These are phyloP conservation scores for Asterophora lycoperdoides DNA, from an alignment of 768 basidiomycete species.

Conservation along the genomic window DNA sequence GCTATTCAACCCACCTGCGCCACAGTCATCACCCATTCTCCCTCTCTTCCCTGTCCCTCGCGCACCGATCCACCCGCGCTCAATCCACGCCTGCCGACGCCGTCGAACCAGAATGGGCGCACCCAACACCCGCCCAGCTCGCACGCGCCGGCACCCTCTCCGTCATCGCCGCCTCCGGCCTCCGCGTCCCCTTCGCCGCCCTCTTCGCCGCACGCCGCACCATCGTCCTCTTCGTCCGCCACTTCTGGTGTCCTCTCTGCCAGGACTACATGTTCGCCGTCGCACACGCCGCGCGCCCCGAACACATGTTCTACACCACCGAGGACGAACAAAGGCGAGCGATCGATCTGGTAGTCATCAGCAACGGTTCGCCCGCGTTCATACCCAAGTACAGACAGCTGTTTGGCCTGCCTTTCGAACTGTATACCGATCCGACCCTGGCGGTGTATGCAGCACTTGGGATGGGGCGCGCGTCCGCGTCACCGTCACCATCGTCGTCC, in stretches of 20 bases:
- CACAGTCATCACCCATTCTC: constrained; percentile 6
- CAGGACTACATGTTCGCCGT: constrained; percentile 77
- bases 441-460: constrained; percentile 70
- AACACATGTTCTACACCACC: constrained; percentile 34
- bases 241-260: constrained; percentile 85
- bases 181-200: constrained; percentile 62
- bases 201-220: constrained; percentile 53
- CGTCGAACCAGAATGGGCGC: constrained; percentile 37
- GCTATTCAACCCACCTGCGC: background rate
- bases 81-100: background rate
- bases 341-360: constrained; percentile 67
- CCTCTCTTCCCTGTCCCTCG: constrained; percentile 1
- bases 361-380: constrained; percentile 74
- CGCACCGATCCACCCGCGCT: constrained; percentile 1
- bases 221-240: constrained; percentile 81
- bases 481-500: background rate
- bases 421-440: constrained; percentile 78
- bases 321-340: constrained; percentile 21
- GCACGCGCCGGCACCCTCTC: constrained; percentile 55
- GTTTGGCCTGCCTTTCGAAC: constrained; percentile 62
- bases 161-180: constrained; percentile 65
- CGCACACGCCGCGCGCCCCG: constrained; percentile 43
- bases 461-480: constrained; percentile 42
- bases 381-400: constrained; percentile 76
- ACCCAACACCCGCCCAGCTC: constrained; percentile 55